Base-by-base conservation (phyloP, 2,329 filamentous ascomycete genomes). In the Arthrobotrys musiformis region DNA sequence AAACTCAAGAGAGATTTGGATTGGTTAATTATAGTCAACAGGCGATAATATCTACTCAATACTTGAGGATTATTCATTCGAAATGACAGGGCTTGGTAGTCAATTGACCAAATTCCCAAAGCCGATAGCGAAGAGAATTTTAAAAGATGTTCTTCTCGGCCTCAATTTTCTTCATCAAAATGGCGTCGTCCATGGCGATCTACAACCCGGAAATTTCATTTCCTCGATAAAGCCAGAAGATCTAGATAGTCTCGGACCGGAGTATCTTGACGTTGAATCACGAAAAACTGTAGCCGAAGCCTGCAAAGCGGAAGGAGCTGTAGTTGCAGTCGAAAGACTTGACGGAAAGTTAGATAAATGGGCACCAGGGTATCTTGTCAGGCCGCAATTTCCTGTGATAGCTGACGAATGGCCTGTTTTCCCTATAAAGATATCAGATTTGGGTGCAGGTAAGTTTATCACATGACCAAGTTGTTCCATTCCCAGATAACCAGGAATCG, bases 401-500 rank as follows among this genome's bases (percentile, higher is more conserved):
- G 26, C 37, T 35, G n/a, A 68, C 28, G 24, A 58, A 28, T 60
- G 40, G 64, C 64, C 40, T 61, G 40, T 50, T 61, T 69, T 60
- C 24, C 64, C 64, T 60, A 40, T 61, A 61, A 69, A 60, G 40
- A 58, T 68, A 69, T 48, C 64, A 4, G 64, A 50, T 40, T 37
- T 69, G 11, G 64, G 64, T 37, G 40, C 37, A 69, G 40, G 63
- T 58, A 68, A 56, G 50, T 50, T 37, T 37, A 50, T 35, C 42
- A 30, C 37, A 50, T 42, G 9, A 66, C 37, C 44, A 66, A 66
- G 17, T 22, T 24, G 15, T 33, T 13, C 35, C 37, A 9, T 30
- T n/a, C 37, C 37, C 6, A 11, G 33, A 33, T 9, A 33, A 33
- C 30, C 9, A 33, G n/a, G n/a, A n/a, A n/a, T n/a, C n/a, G n/a